Evolutionary conservation across 2,329 filamentous ascomycete species (phyloP), one percentile per base, ranked within the genome.

Genomic region (Bipolaris sorokiniana): DNA sequence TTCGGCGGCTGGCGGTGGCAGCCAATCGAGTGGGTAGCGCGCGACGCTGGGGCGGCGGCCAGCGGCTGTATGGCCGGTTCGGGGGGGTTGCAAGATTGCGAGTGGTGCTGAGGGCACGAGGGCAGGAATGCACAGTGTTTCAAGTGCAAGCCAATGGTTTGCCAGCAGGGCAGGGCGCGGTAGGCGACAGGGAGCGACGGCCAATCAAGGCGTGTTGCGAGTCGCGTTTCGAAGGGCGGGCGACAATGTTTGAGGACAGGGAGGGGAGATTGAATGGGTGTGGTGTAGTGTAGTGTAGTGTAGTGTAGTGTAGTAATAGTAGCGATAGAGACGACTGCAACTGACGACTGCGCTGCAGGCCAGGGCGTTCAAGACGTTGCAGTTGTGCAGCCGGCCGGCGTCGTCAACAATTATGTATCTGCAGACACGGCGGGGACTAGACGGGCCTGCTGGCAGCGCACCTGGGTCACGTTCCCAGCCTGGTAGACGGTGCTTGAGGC

Each of bases 61-160:
- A 65, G 69, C 72, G 69, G 71, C 61, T 70, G 70, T 69, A 68
- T 70, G 71, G 72, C 70, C 65, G 58, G 62, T 67, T 68, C 64
- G 59, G 60, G 66, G 48, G 50, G 54, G 63, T 52, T 59, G 62
- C 60, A 62, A 69, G 63, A 65, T 63, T 64, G 70, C 64, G 64
- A 63, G 66, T 65, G 62, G 61, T 58, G 61, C 56, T 59, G 45
- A 31, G 58, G 38, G 63, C 68, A 68, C 67, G 65, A 59, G 47
- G 63, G 62, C 68, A 67, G 61, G 63, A 71, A 67, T 64, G 71
- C 68, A 69, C 22, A 13, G 70, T 70, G 74, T 76, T 76, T 76
- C 74, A 76, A 70, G 61, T 70, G 56, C 51, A 59, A 52, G 67
- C 67, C 66, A 68, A 63, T 67, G 65, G 66, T 70, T 69, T 73